Conservation (phyloP, 2,329 filamentous ascomycete genomes). For the Amphichorda felina region DNA sequence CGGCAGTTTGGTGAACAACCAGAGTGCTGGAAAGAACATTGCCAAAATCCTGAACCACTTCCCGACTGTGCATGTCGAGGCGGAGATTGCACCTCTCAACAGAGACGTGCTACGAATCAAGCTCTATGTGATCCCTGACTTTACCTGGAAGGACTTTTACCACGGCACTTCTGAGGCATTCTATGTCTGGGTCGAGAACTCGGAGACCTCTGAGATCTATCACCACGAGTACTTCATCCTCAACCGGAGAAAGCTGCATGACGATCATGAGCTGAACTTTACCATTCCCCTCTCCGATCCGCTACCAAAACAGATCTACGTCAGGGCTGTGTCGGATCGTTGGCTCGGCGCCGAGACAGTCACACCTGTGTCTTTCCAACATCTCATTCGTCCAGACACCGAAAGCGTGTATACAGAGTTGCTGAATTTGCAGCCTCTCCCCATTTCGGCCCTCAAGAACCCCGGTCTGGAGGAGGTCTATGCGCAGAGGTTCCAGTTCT, state of each 20-base stretch:
- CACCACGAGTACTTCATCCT: constrained; percentile 97
- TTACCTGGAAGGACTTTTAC: constrained; percentile 85
- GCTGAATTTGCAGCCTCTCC: constrained; percentile 79
- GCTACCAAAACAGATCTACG: constrained; percentile 89
- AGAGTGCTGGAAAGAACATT: constrained; percentile 73
- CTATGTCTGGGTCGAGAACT: constrained; percentile 99
- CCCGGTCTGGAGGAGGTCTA: constrained; percentile 81
- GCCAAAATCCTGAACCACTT: constrained; percentile 78
- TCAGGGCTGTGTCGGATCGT: constrained; percentile 84
- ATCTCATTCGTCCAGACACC: constrained; percentile 91
- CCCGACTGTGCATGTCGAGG: constrained; percentile 80
- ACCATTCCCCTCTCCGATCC: constrained; percentile 93
- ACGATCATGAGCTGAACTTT: constrained; percentile 96
- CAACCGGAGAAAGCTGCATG: constrained; percentile 76
- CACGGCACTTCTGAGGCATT: constrained; percentile 94
- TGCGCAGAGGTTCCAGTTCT: constrained; percentile 78
- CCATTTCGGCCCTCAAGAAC: constrained; percentile 80
- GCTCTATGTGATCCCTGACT: constrained; percentile 77
- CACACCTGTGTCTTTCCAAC: constrained; percentile 90
- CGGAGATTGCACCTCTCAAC: constrained; percentile 91
- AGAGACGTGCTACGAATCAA: constrained; percentile 88
- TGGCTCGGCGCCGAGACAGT: constrained; percentile 97
- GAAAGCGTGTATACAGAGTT: constrained; percentile 96
- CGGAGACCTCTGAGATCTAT: constrained; percentile 93
- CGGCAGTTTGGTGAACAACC: constrained; percentile 81